A percentile compares a stretch with the other conserved stretches of the same genome.
Conservation (phyloP, 768 basidiomycete genomes). For the Mycena leptocephala region DNA sequence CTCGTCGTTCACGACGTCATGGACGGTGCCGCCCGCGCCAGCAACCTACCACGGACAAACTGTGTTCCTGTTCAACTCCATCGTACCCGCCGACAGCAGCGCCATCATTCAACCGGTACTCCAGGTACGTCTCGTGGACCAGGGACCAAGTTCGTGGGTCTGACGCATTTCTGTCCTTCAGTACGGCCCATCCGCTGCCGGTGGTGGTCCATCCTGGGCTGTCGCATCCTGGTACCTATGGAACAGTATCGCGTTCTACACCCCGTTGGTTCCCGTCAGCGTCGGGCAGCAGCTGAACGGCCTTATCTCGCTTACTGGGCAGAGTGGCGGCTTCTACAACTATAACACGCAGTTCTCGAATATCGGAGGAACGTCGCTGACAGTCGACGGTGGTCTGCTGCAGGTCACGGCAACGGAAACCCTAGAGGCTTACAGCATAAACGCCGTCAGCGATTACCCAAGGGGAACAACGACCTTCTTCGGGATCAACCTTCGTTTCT, state of each 20-base stretch:
- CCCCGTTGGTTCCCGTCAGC: background rate
- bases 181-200: conserved; percentile 41
- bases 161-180: too few relatives aligned
- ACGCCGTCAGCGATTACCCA: conserved; percentile 6
- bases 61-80: conserved; percentile 42
- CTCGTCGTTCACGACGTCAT: conserved; percentile 36
- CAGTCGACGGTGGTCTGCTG: background rate
- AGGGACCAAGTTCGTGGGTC: too few relatives aligned
- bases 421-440: conserved; percentile 25
- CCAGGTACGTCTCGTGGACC: background rate
- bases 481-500: background rate
- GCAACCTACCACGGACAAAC: conserved; percentile 36
- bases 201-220: conserved; percentile 45
- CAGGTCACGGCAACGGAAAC: conserved; percentile 20
- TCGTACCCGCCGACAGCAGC: conserved; percentile 13
- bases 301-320: background rate
- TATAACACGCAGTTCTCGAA: background rate
- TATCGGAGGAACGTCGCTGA: background rate
- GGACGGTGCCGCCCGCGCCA: conserved; percentile 40
- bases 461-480: background rate
- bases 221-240: conserved; percentile 40
- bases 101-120: conserved; percentile 40
- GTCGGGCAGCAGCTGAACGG: background rate
- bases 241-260: background rate
- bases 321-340: background rate